Evolutionary conservation across 768 basidiomycete species (phyloP).

Genomic region (Lactifluus hygrophoroides): DNA sequence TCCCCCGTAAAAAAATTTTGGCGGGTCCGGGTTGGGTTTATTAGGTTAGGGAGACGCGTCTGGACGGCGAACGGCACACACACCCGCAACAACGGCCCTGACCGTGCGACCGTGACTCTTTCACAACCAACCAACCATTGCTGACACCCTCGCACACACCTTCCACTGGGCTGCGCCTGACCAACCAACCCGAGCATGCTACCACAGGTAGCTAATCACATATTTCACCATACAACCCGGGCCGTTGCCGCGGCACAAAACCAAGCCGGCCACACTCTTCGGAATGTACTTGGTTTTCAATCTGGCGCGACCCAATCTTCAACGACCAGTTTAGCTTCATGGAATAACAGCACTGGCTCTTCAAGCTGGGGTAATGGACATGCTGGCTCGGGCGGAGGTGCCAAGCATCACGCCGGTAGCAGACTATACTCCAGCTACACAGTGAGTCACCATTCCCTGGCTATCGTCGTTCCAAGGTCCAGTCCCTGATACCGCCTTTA

Average conservation of each 20-base stretch:
- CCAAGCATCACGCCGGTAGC: conserved; percentile 64
- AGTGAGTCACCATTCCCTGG: conserved; percentile 34
- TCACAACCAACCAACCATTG: no score
- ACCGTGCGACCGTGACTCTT: no score
- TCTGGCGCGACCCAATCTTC: conserved; percentile 38
- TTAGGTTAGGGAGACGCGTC: no score
- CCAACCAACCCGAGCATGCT: conserved; percentile 41
- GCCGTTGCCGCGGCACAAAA: conserved; percentile 71
- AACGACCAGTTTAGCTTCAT: conserved; percentile 31
- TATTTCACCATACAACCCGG: conserved; percentile 67
- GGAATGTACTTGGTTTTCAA: conserved; percentile 70
- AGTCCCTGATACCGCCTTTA: background rate
- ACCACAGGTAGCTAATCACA: conserved; percentile 74
- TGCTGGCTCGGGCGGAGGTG: conserved; percentile 54
- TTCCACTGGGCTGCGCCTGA: background rate
- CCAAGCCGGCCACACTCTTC: conserved; percentile 54
- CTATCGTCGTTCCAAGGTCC: background rate
- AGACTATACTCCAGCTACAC: conserved; percentile 62
- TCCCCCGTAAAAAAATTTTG: background rate
- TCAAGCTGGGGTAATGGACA: conserved; percentile 49
- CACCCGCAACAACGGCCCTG: background rate
- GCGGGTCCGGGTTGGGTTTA: no score
- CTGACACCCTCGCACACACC: no score
- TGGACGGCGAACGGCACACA: background rate
- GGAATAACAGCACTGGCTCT: conserved; percentile 38